Percentiles rank a stretch among this genome's conserved stretches.
Conservation (phyloP, 148 eudicot genomes). For the Arctostaphylos glauca region DNA sequence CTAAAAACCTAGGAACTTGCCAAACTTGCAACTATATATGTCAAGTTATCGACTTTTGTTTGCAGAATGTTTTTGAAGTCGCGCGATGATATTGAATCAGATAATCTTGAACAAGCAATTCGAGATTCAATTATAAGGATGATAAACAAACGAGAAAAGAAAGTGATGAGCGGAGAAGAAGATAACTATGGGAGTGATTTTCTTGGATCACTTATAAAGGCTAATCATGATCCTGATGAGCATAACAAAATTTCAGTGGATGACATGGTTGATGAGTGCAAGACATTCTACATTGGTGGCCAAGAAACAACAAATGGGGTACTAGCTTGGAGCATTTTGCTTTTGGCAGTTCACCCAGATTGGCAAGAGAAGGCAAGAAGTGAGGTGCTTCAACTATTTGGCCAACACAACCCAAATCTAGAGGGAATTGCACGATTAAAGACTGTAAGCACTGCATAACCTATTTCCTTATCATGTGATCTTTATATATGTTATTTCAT, state of each 20-base stretch:
- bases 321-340: background rate
- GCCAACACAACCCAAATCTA: background rate
- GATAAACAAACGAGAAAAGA: background rate
- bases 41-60: background rate
- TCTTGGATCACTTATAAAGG: constrained; percentile 14
- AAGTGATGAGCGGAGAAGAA: background rate
- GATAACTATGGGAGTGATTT: too few species aligned
- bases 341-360: constrained; percentile 7
- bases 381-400: constrained; percentile 11
- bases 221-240: background rate
- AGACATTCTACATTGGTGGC: constrained; percentile 4
- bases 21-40: background rate
- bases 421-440: constrained; percentile 2
- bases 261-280: background rate
- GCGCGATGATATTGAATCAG: background rate
- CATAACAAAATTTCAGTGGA: background rate
- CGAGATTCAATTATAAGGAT: background rate
- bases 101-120: background rate
- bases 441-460: background rate
- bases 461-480: background rate
- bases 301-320: constrained; percentile 2
- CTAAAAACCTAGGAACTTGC: too few species aligned
- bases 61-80: background rate
- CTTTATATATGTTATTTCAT: too few species aligned
- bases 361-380: constrained; percentile 13